A percentile compares a stretch with the other conserved stretches of the same genome.
phyloP scores from a whole-genome alignment of 805 yeast species.

The Tetrapisispora arboricola region DNA sequence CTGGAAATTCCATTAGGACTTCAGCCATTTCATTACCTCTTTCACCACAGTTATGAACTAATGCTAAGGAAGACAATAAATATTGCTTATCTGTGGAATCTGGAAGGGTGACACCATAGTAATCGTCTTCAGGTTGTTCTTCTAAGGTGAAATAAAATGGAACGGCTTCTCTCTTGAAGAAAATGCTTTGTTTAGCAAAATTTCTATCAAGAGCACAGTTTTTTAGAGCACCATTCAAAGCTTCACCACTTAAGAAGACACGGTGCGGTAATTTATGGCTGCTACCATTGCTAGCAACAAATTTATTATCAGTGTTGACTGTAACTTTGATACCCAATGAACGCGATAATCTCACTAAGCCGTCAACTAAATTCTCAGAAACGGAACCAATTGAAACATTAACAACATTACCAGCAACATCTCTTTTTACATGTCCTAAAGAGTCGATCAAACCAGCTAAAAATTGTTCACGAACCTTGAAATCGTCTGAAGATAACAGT shows the following conservation, averaged over 20 bases:
- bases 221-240: conserved; percentile 20
- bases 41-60: conserved; percentile 58
- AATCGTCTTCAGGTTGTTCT: conserved; percentile 23
- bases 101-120: conserved; percentile 33
- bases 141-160: conserved; percentile 26
- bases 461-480: conserved; percentile 33
- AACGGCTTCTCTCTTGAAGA: conserved; percentile 6
- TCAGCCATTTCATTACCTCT: conserved; percentile 99
- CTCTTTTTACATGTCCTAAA: conserved; percentile 21
- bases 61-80: conserved; percentile 31
- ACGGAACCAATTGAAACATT: conserved; percentile 23
- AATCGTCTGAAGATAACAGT: conserved; percentile 23
- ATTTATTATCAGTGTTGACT: conserved; percentile 2
- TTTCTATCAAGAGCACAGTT: conserved; percentile 21
- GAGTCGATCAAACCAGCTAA: conserved; percentile 36
- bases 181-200: neutral
- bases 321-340: conserved; percentile 33
- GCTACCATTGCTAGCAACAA: conserved; percentile 2
- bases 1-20: conserved; percentile 99
- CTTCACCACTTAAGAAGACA: conserved; percentile 19
- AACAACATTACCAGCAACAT: conserved; percentile 1
- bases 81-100: conserved; percentile 33
- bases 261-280: conserved; percentile 4
- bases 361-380: conserved; percentile 21
- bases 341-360: conserved; percentile 30